These are phyloP conservation scores for Malus asiatica DNA, from an alignment of 306 rosid species.

Conservation along the genomic window DNA sequence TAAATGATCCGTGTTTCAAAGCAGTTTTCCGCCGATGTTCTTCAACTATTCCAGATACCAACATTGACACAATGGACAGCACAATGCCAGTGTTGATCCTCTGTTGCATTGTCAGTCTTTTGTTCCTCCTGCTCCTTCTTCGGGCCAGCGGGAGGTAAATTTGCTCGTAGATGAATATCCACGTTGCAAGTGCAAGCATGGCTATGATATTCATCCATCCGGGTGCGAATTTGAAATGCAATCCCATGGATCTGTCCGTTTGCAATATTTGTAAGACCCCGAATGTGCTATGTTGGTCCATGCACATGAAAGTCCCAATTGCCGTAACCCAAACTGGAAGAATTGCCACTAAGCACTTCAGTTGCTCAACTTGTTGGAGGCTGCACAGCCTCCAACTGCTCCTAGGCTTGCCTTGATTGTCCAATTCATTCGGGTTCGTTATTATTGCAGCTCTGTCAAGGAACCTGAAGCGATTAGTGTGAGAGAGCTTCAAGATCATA, in stretches of 20 bases:
- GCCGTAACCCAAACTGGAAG: slow-evolving; percentile 68
- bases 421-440: slow-evolving; percentile 37
- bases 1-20: slow-evolving; percentile 15
- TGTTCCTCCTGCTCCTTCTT: slow-evolving; percentile 12
- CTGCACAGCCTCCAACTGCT: slow-evolving; percentile 65
- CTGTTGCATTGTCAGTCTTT: slow-evolving; percentile 33
- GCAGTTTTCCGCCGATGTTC: slow-evolving; percentile 44
- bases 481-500: slow-evolving; percentile 13
- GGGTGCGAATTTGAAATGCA: slow-evolving; percentile 57
- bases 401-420: slow-evolving; percentile 32
- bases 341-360: slow-evolving; percentile 56
- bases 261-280: slow-evolving; percentile 70
- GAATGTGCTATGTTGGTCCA: slow-evolving; percentile 62
- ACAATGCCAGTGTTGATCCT: slow-evolving; percentile 59
- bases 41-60: slow-evolving; percentile 57
- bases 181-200: slow-evolving; percentile 63
- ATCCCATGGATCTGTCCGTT: slow-evolving; percentile 43
- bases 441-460: slow-evolving; percentile 66
- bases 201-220: slow-evolving; percentile 58
- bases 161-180: slow-evolving; percentile 61
- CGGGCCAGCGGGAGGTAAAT: slow-evolving; percentile 31
- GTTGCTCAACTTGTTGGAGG: slow-evolving; percentile 64
- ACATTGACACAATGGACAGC: slow-evolving; percentile 57
- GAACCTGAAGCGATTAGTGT: slow-evolving; percentile 44
- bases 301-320: slow-evolving; percentile 45